Evolutionary conservation across 2,329 filamentous ascomycete genomes (phyloP).

Genomic region (Talaromyces funiculosus): DNA sequence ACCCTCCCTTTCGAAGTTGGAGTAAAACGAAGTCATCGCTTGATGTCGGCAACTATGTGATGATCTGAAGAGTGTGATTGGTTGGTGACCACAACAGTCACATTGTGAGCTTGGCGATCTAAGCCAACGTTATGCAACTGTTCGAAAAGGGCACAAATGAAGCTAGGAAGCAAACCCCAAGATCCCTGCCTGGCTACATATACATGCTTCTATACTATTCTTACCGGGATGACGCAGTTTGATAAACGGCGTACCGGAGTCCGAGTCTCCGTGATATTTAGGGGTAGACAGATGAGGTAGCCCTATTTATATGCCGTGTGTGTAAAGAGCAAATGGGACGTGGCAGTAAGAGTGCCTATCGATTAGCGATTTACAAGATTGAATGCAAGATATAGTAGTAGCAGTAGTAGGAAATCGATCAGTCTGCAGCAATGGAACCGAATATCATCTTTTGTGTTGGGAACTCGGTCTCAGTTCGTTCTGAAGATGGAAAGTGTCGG

Average conservation of each 20-base stretch:
- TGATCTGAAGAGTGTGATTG: neutral
- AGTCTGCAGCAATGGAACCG: neutral
- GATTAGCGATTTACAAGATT: neutral
- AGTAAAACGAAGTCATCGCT: neutral
- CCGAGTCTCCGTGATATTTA: neutral
- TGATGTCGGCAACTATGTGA: neutral
- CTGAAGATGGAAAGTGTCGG: neutral
- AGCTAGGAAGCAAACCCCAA: neutral
- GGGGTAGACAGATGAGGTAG: neutral
- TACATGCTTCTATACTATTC: too few relatives aligned
- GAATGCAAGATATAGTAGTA: neutral
- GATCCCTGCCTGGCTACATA: neutral
- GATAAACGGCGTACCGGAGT: neutral
- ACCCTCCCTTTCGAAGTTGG: neutral
- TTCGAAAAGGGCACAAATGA: neutral
- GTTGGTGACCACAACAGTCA: neutral
- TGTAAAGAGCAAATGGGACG: neutral
- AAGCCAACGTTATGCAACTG: neutral
- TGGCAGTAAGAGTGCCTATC: neutral
- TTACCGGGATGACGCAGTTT: neutral
- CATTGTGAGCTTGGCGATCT: neutral
- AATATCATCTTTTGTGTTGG: neutral
- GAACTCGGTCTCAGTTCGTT: neutral
- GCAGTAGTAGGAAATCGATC: neutral
- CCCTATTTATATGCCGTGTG: neutral